Percentiles rank a stretch among this genome's conserved stretches.
Conservation (phyloP, 495 filamentous ascomycete genomes). For the Penicilliopsis zonata region DNA sequence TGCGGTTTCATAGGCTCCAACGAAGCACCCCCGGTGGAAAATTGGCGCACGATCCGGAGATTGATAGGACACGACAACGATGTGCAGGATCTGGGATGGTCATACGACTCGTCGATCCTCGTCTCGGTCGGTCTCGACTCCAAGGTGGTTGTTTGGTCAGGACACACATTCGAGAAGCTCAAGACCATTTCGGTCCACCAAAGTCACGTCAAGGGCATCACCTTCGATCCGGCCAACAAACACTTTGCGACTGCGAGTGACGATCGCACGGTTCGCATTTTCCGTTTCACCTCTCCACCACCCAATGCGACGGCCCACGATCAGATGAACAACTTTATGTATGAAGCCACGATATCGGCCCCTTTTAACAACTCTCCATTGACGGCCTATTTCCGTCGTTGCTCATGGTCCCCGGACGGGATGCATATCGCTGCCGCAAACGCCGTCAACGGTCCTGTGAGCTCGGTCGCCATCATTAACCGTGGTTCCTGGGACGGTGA, state of each 20-base stretch:
- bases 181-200: constrained; percentile 85
- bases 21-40: constrained; percentile 86
- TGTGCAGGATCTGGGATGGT: constrained; percentile 97
- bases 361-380: constrained; percentile 84
- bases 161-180: constrained; percentile 93
- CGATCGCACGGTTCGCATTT: constrained; percentile 92
- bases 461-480: constrained; percentile 91
- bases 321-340: constrained; percentile 86
- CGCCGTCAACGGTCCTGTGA: constrained; percentile 92
- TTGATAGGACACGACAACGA: constrained; percentile 97
- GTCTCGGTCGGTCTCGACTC: constrained; percentile 96
- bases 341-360: constrained; percentile 72
- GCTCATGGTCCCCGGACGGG: constrained; percentile 95
- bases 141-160: constrained; percentile 96
- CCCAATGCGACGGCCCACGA: constrained; percentile 92
- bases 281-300: constrained; percentile 79
- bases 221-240: constrained; percentile 97
- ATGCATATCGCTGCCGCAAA: constrained; percentile 96
- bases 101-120: constrained; percentile 86
- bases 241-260: constrained; percentile 98
- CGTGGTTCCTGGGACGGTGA: constrained; percentile 89
- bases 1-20: constrained; percentile 51
- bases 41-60: constrained; percentile 88
- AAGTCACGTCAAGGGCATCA: constrained; percentile 96
- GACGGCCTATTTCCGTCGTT: constrained; percentile 92